Percentiles rank a stretch among this genome's conserved stretches.
These are phyloP conservation scores for Ophiostoma australiae DNA, from an alignment of 2,329 filamentous ascomycete species.

Conservation along the genomic window DNA sequence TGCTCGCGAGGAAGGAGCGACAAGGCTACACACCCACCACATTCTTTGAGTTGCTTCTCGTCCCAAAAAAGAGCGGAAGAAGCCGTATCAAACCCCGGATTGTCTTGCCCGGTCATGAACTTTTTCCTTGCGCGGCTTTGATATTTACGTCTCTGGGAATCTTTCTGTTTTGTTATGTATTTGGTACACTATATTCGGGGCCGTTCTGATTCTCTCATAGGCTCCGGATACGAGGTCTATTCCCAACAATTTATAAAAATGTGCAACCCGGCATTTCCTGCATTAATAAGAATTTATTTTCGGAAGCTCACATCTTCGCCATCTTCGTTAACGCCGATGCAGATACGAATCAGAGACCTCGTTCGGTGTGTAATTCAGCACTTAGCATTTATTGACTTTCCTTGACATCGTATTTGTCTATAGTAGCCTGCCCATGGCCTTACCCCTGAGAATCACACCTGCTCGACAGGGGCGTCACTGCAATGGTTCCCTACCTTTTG, in stretches of 20 bases:
- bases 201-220: neutral
- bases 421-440: neutral
- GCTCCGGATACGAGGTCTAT: neutral
- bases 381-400: no score
- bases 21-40: slow-evolving; percentile 2
- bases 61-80: neutral
- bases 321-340: neutral
- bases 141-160: neutral
- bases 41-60: neutral
- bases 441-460: slow-evolving; percentile 14
- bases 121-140: neutral
- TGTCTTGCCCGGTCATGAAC: neutral
- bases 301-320: neutral
- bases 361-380: neutral
- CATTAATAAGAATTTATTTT: no score
- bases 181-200: neutral
- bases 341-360: neutral
- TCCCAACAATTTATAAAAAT: neutral
- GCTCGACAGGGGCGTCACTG: neutral
- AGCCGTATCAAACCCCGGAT: neutral
- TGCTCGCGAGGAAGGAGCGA: slow-evolving; percentile 13
- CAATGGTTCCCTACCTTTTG: slow-evolving; percentile 11
- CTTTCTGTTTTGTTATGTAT: neutral
- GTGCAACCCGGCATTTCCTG: no score
- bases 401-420: neutral